These are phyloP conservation scores for Capsicum baccatum DNA, from an alignment of 257 asterid species.

Conservation along the genomic window DNA sequence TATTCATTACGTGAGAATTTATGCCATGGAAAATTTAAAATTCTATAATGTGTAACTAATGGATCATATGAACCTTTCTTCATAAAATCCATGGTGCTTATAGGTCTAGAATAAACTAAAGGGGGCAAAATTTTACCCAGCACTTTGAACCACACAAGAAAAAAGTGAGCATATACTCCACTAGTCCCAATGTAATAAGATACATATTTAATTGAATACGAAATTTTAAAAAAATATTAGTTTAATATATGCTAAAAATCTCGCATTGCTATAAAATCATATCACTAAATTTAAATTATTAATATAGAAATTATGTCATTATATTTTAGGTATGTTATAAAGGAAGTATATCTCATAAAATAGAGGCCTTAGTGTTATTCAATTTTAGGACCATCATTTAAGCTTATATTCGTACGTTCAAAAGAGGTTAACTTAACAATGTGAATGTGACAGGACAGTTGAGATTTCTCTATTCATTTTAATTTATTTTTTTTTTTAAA, in stretches of 20 bases:
- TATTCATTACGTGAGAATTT: conserved; percentile 7
- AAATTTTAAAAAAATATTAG: background rate
- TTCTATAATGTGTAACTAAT: background rate
- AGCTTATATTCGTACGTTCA: background rate
- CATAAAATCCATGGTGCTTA: background rate
- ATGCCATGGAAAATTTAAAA: background rate
- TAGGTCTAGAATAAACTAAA: background rate
- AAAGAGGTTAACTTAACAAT: background rate
- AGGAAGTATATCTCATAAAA: background rate
- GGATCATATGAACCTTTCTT: background rate
- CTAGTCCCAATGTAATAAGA: too few species aligned
- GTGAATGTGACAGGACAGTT: background rate
- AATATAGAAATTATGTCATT: background rate
- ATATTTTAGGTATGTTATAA: background rate
- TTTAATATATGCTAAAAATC: too few species aligned
- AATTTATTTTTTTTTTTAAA: too few species aligned
- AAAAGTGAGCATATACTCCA: background rate
- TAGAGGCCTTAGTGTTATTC: background rate
- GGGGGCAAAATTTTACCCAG: background rate
- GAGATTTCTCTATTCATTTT: too few species aligned
- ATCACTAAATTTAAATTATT: too few species aligned
- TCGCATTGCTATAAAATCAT: too few species aligned
- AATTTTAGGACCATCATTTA: background rate
- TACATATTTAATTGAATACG: background rate
- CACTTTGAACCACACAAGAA: background rate